Evolutionary conservation across 2,329 filamentous ascomycete genomes (phyloP), one percentile per base, ranked within the genome.

Genomic region (Falciphora oryzae): DNA sequence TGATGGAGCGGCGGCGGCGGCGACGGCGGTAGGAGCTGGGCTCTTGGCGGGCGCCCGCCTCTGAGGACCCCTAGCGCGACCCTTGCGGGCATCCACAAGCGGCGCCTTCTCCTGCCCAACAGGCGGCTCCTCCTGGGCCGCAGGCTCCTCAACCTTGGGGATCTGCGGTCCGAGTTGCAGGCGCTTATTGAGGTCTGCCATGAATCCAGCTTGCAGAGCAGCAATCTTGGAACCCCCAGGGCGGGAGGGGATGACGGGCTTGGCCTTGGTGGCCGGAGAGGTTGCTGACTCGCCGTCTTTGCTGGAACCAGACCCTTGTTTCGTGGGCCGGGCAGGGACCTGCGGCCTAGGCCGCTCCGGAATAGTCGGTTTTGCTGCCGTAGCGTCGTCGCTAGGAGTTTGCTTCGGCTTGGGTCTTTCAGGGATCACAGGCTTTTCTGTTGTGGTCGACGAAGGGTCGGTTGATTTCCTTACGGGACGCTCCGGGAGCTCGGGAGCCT

Each of bases 21-120:
- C 68, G 3, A 74, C 71, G 4, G 70, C 68, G 0, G 70, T 71
- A 60, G 72, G 72, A 65, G 35, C 70, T 63, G 59, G 72, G 69
- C 68, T 72, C 66, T 66, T 71, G 67, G 59, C 75, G 38, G 74
- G 79, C 2, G 75, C 77, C 29, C 80, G 74, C 66, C 77, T 79
- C 76, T 92, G 88, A 22, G 95, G 95, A 14, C 95, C 95, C 68
- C 92, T 89, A 28, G 95, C 95, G 69, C 95, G 85, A 29, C 93
- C 88, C 79, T 98, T 98, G 69, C 95, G 86, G 50, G 93, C 93
- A 80, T 99, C 95, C 28, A 84, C 83, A 31, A 99, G 80, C n/a
- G 93, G 93, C 14, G 84, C 87, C 75, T 92, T 92, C 71, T 93
- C 87, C 69, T 83, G 79, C 66, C 85, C 86, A 66, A 85, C 82